Percentiles rank a stretch among this genome's conserved stretches.
phyloP scores from a whole-genome alignment of 176 grass and related monocot species.

The Saccharum officinarum region DNA sequence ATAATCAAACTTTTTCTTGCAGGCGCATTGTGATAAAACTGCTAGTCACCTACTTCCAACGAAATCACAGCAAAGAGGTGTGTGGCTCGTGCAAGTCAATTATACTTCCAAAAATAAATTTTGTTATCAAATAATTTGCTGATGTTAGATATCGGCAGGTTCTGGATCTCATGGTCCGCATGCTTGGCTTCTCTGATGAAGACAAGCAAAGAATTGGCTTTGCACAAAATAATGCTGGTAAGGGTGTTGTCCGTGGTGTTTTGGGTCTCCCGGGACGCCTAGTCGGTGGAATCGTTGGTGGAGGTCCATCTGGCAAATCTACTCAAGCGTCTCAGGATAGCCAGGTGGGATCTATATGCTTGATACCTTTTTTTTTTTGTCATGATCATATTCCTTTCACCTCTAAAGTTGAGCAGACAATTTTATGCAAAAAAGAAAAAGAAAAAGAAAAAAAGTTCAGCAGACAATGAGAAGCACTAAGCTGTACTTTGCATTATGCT shows the following conservation, averaged over 20 bases:
- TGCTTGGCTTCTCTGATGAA: constrained; percentile 97
- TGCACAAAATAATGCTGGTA: constrained; percentile 76
- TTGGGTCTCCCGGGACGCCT: constrained; percentile 78
- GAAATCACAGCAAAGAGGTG: constrained; percentile 97
- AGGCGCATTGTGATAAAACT: constrained; percentile 95
- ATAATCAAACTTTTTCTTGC: constrained; percentile 38
- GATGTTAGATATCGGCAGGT: constrained; percentile 47
- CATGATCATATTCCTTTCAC: background rate
- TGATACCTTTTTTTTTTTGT: background rate
- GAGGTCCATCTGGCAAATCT: constrained; percentile 47
- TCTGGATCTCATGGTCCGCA: constrained; percentile 88
- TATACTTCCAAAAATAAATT: background rate
- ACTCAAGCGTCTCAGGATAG: constrained; percentile 56
- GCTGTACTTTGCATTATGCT: background rate
- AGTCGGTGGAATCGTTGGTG: constrained; percentile 79
- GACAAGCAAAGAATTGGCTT: constrained; percentile 88
- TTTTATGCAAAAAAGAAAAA: background rate
- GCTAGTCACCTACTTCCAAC: constrained; percentile 91
- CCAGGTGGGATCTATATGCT: constrained; percentile 50
- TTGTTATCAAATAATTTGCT: constrained; percentile 2
- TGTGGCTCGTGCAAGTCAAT: constrained; percentile 20
- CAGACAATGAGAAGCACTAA: background rate
- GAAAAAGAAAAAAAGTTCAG: background rate
- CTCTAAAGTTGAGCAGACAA: constrained; percentile 4
- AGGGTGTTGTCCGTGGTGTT: constrained; percentile 82